Evolutionary conservation across 2,329 filamentous ascomycete genomes (phyloP), one percentile per base, ranked within the genome.

Genomic region (Colletotrichum spaethianum): DNA sequence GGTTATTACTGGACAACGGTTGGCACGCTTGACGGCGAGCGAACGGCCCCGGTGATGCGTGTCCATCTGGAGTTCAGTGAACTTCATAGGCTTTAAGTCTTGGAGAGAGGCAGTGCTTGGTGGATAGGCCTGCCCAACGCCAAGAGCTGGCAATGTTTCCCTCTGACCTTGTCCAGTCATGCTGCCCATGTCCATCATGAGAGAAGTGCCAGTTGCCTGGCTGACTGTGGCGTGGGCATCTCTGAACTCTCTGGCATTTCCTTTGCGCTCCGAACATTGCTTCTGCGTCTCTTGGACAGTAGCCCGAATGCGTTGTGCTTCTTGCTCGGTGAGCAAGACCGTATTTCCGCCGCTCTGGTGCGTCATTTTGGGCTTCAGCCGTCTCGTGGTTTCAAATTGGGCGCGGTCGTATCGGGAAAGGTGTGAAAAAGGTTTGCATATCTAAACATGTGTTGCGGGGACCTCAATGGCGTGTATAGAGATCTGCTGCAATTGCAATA

Each of bases 121-220:
- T 1, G 73, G 42, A 26, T 81, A 82, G 1, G 73, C 69, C 8
- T 68, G 69, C 0, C 80, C 80, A 3, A 80, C 66, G 0, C 74
- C 75, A 40, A 82, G 78, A 9, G 76, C 79, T 6, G 74, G 74
- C 65, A 83, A 74, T 0, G 69, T 76, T 20, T 78, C 78, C 38
- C 78, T 76, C 33, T 72, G 52, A 2, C 72, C 72, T 4, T 74
- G 59, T n/a, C 75, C 73, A 1, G 73, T 31, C 68, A 71, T 71
- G 36, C 61, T 74, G 5, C 78, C 77, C 31, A 83, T 77, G 28
- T 83, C 81, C 38, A 77, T 76, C 76, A 83, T 79, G 9, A 83
- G 75, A 16, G 80, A 78, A 0, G 75, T 59, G 33, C 68, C 68
- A 11, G 68, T 71, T 8, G 68, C 68, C 28, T 68, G 64, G 64